Base-by-base conservation (phyloP, 805 yeast genomes). In the Wickerhamiella dianesei region DNA sequence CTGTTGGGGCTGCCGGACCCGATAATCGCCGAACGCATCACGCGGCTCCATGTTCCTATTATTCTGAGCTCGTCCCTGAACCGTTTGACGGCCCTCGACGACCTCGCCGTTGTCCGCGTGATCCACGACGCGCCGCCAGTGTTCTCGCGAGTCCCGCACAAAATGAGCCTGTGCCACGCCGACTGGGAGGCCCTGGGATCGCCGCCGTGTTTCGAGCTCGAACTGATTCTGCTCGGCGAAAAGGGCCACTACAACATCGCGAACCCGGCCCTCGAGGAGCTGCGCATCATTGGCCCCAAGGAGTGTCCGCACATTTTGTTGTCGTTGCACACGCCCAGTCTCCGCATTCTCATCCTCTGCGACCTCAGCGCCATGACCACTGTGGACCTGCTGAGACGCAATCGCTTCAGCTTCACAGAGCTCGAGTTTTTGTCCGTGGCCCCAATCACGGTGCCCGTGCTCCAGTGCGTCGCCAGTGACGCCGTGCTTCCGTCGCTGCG, bases 351-450 rank as follows among this genome's bases (percentile, higher is more conserved):
- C 21, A 43, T 54, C 6, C 37, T 54, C 32, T 49, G 54, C 47
- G 51, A 53, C 35, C 40, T 52, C 12, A 47, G 54, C 17, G 49
- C 53, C 13, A 29, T 37, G n/a, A 46, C 51, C 1, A 48, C 49
- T 5, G 36, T 48, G 9, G 21, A 37, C 3, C 41, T 51, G 2
- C 16, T 52, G 3, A 18, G 18, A 3, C n/a, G 8, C 22, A 4
- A 2, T 39, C 32, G 32, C 32, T 43, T 14, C 16, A 40, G 35
- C 19, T 16, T 52, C 12, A 40, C 35, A 21, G 19, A 46, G 3
- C 37, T 53, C 9, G 58, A 53, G 47, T 53, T 54, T 32, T 21
- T 54, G 13, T 47, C 55, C 13, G 21, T 54, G 4, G 56, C 53
- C 5, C 58, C 58, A 1, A 53, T 45, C 9, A 50, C 55, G 9